Evolutionary conservation across 345 rosid species (phyloP), one percentile per base, ranked within the genome.

Genomic region (Arabidopsis suecica): DNA sequence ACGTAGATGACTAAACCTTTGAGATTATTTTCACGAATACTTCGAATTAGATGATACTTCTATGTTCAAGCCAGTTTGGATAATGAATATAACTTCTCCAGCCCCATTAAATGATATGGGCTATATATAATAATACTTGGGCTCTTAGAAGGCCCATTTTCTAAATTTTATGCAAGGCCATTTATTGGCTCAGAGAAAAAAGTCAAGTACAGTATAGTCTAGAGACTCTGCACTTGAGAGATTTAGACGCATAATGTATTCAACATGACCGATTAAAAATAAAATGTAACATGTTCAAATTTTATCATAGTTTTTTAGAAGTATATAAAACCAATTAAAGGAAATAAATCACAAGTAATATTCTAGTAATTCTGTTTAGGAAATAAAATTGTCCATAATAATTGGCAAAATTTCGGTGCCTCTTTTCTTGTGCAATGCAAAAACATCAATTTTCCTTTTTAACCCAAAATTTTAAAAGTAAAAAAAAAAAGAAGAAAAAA

Each of bases 341-440:
- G 45, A 59, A 36, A 59, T n/a, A 59, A 59, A 58, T 58, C 8
- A 18, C n/a, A 59, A 12, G 4, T 10, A 48, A 33, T 33, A 65
- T 48, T 48, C 30, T 20, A 9, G n/a, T 11, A 47, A 11, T 11
- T 65, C 9, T 13, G 3, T 22, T 23, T 20, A 70, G 13, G 8
- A 58, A 55, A 22, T 20, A 20, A 60, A 60, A 13, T 5, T 48
- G 13, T 22, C 49, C 34, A 47, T 66, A 49, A 40, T 4, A 38
- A 51, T 30, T 5, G 30, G 62, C 0, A 18, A 48, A 65, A 58
- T 70, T 58, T 86, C 88, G 87, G 87, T 87, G 91, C 88, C 83
- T 83, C 86, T 79, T 82, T 86, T 58, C 40, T 71, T 40, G 86
- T 83, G 87, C 79, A 83, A 12, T 83, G 87, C 22, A 20, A 20